Conservation (phyloP, 2,329 filamentous ascomycete genomes). For the Pseudogymnoascus sp. region DNA sequence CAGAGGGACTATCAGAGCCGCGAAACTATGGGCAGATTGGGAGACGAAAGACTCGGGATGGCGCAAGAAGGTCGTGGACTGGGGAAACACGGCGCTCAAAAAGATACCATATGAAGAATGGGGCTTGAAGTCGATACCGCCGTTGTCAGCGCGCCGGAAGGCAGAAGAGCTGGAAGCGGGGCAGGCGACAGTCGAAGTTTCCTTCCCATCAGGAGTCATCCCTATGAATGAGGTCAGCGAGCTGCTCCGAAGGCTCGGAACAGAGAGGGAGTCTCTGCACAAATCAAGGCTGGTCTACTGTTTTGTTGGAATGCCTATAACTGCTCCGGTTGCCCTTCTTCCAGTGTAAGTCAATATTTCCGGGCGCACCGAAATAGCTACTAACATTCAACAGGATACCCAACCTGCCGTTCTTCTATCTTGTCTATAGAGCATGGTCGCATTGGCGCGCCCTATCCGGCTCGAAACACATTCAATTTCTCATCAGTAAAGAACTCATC, state of each 20-base stretch:
- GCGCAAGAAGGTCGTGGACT: slow-evolving; percentile 79
- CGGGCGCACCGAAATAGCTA: neutral
- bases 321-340: slow-evolving; percentile 72
- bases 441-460: slow-evolving; percentile 83
- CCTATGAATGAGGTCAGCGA: slow-evolving; percentile 53
- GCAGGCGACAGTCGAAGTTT: slow-evolving; percentile 60
- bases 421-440: slow-evolving; percentile 84
- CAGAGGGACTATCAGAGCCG: slow-evolving; percentile 62
- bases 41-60: slow-evolving; percentile 77
- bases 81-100: slow-evolving; percentile 78
- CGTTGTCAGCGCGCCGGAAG: slow-evolving; percentile 60
- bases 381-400: slow-evolving; percentile 56
- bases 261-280: slow-evolving; percentile 74
- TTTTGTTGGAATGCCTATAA: slow-evolving; percentile 73
- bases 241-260: slow-evolving; percentile 65
- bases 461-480: slow-evolving; percentile 75
- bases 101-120: slow-evolving; percentile 96
- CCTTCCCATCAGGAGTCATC: slow-evolving; percentile 69
- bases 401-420: slow-evolving; percentile 95
- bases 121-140: slow-evolving; percentile 90
- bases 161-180: slow-evolving; percentile 58
- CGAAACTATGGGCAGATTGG: slow-evolving; percentile 76
- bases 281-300: slow-evolving; percentile 72
- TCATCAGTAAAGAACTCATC: slow-evolving; percentile 67
- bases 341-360: slow-evolving; percentile 60